phyloP scores from a whole-genome alignment of 2,329 filamentous ascomycete genomes.

The Ceratocystis lukuohia region DNA sequence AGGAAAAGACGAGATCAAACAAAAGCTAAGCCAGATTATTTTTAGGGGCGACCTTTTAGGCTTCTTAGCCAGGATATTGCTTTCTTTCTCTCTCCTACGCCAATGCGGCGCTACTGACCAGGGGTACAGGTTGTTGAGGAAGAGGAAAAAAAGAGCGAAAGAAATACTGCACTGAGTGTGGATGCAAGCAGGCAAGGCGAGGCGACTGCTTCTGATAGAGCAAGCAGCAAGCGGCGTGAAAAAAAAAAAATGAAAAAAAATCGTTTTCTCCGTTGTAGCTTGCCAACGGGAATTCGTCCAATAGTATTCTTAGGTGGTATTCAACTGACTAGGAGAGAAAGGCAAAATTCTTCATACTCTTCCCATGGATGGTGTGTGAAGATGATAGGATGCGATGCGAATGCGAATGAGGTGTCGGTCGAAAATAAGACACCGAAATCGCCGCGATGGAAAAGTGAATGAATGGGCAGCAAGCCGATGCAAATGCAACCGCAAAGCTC shows the following conservation, averaged over 20 bases:
- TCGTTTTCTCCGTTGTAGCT: too few relatives aligned
- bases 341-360: background rate
- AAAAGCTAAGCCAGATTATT: background rate
- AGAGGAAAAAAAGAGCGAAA: background rate
- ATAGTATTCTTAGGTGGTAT: too few relatives aligned
- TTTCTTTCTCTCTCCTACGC: background rate
- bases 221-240: background rate
- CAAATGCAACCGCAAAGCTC: background rate
- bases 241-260: background rate
- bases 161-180: too few relatives aligned
- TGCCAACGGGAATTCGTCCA: too few relatives aligned
- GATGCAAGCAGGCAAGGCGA: background rate
- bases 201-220: background rate
- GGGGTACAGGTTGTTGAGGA: background rate
- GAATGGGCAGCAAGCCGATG: background rate
- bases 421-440: background rate
- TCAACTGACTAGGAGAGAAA: background rate
- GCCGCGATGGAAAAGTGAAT: background rate
- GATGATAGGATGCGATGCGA: too few relatives aligned
- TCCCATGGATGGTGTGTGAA: too few relatives aligned
- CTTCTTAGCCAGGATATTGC: background rate
- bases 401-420: background rate
- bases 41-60: background rate
- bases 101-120: constrained; percentile 7
- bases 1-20: background rate